phyloP scores from a whole-genome alignment of 2,329 filamentous ascomycete species.

The Fusarium sp. region DNA sequence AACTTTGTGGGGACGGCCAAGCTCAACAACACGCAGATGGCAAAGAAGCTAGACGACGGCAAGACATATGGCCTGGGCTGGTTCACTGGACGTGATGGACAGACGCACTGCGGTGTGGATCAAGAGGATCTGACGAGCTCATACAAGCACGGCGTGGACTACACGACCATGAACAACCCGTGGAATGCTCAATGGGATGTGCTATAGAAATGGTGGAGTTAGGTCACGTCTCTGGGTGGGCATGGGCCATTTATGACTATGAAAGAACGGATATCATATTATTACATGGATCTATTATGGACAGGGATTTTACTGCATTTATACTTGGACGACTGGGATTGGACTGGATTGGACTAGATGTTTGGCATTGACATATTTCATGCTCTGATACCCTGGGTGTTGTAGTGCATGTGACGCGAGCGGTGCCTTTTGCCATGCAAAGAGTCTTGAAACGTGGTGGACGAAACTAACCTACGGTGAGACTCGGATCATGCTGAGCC shows the following conservation, averaged over 20 bases:
- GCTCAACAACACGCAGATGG: constrained; percentile 71
- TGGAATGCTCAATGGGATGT: constrained; percentile 61
- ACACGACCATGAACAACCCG: constrained; percentile 61
- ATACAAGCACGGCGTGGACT: constrained; percentile 74
- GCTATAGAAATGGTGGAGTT: constrained; percentile 37
- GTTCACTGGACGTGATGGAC: constrained; percentile 79
- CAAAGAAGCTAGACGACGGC: constrained; percentile 66
- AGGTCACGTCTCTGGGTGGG: neutral
- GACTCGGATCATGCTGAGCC: constrained; percentile 31
- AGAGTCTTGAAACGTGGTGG: constrained; percentile 15
- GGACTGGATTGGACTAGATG: constrained; percentile 17
- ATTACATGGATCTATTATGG: constrained; percentile 7
- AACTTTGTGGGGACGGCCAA: constrained; percentile 79
- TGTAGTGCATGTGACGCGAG: constrained; percentile 9
- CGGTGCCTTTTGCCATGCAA: neutral
- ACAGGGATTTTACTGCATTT: constrained; percentile 14
- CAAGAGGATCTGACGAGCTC: constrained; percentile 75
- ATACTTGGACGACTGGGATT: neutral
- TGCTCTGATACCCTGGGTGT: constrained; percentile 7
- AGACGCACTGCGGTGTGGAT: constrained; percentile 82
- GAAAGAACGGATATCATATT: constrained; percentile 20
- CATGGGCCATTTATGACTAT: constrained; percentile 21
- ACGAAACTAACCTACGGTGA: constrained; percentile 28
- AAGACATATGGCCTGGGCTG: constrained; percentile 80
- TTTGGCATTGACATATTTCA: constrained; percentile 25